Conservation (phyloP, 257 asterid genomes). For the Avicennia marina region DNA sequence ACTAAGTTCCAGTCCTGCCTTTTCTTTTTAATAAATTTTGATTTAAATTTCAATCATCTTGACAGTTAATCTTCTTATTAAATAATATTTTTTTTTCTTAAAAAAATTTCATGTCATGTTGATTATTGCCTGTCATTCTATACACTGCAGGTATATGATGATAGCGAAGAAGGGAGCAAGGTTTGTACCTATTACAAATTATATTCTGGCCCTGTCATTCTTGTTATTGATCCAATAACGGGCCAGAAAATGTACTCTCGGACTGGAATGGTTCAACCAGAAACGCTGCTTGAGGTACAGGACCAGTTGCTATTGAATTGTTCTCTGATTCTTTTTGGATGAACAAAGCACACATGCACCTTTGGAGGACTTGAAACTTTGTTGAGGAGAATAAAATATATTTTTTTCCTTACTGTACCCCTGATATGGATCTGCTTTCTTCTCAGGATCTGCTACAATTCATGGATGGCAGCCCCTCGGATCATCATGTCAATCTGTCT, state of each 20-base stretch:
- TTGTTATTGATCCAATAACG: conserved; percentile 86
- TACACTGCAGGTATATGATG: conserved; percentile 64
- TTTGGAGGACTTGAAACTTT: conserved; percentile 7
- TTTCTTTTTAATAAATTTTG: too few relatives aligned
- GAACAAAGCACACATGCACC: conserved; percentile 2
- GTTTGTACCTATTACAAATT: conserved; percentile 86
- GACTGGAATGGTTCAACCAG: conserved; percentile 98
- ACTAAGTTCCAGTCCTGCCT: too few relatives aligned
- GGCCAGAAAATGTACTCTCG: conserved; percentile 95
- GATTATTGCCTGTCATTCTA: conserved; percentile 13
- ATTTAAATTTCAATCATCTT: too few relatives aligned
- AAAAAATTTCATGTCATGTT: conserved; percentile 14
- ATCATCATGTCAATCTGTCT: conserved; percentile 57
- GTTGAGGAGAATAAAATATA: neutral
- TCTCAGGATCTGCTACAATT: conserved; percentile 75
- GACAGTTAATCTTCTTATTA: neutral
- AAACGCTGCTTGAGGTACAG: conserved; percentile 81
- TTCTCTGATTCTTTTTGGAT: too few relatives aligned
- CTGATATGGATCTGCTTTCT: conserved; percentile 18
- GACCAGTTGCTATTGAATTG: neutral
- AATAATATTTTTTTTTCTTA: conserved; percentile 1
- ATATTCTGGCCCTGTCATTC: conserved; percentile 70
- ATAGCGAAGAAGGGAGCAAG: conserved; percentile 95
- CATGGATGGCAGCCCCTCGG: conserved; percentile 91
- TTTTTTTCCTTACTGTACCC: neutral